Base-by-base conservation (phyloP, 2,329 filamentous ascomycete species). In the Diaporthe ilicicola region DNA sequence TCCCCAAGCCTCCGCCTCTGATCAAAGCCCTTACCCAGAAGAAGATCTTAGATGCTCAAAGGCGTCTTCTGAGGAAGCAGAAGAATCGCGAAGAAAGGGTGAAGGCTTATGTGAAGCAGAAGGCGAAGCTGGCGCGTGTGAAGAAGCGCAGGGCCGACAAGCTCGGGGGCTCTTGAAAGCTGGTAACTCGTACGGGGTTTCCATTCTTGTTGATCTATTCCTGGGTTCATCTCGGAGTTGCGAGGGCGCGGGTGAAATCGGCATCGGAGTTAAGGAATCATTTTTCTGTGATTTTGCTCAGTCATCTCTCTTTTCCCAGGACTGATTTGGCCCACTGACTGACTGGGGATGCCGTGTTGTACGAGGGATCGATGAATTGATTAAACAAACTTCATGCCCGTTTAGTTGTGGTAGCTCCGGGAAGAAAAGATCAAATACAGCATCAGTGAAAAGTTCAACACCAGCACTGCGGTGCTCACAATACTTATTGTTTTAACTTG, bases 191-290 rank as follows among this genome's bases (percentile, higher is more conserved):
- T 17, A 12, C 12, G 29, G 37, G 24, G 13, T 37, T 27, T 34
- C 54, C 42, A 54, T 48, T 67, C 53, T 27, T 55, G 59, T 66
- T 46, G 48, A 42, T 50, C 53, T 68, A 65, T 71, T 54, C 61
- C 19, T 50, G 46, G 50, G 32, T 70, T 54, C 67, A 24, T 65
- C 32, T 59, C 56, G 72, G 72, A 72, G 72, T 73, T 73, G n/a
- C 24, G 34, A 61, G 70, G 69, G 69, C 64, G 65, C 17, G 69
- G 22, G 53, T 34, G 51, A 68, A 54, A 48, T 73, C 44, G 71
- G 71, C 71, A 73, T 72, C 55, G 71, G 71, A 70, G 71, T 73
- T 73, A 32, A 32, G 70, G 67, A 53, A 46, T 22, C 51, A 51
- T 50, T 9, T 53, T 22, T 62, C 37, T 27, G 7, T 29, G 32